These are phyloP conservation scores for Trametes cubensis DNA, from an alignment of 768 basidiomycete genomes.

Conservation along the genomic window DNA sequence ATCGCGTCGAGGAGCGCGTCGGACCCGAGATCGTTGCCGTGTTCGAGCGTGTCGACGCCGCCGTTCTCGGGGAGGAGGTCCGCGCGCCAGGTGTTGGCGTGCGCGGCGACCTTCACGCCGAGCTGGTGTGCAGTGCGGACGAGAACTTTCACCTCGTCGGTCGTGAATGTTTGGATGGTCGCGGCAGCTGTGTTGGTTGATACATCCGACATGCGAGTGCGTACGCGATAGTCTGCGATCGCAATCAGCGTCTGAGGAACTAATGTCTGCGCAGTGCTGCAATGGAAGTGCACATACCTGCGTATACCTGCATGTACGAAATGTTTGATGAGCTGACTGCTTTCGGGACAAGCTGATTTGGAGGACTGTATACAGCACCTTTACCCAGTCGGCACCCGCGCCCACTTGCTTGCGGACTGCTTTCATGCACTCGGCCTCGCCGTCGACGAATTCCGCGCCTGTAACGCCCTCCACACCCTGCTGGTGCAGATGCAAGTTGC, in stretches of 20 bases:
- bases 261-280: background rate
- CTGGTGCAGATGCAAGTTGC: slow-evolving; percentile 43
- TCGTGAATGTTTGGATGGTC: slow-evolving; percentile 48
- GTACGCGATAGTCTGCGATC: slow-evolving; percentile 52
- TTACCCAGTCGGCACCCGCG: slow-evolving; percentile 70
- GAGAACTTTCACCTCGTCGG: slow-evolving; percentile 49
- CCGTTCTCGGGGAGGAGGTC: slow-evolving; percentile 21
- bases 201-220: slow-evolving; percentile 48
- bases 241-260: background rate
- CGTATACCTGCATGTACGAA: slow-evolving; percentile 47
- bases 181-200: slow-evolving; percentile 39
- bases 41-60: slow-evolving; percentile 59
- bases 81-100: slow-evolving; percentile 41
- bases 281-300: slow-evolving; percentile 41
- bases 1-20: slow-evolving; percentile 15
- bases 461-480: slow-evolving; percentile 60
- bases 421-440: slow-evolving; percentile 53
- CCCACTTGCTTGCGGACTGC: slow-evolving; percentile 65
- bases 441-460: slow-evolving; percentile 63
- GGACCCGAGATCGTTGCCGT: slow-evolving; percentile 42
- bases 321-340: no score
- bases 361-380: slow-evolving; percentile 39
- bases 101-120: slow-evolving; percentile 62
- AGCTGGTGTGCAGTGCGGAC: slow-evolving; percentile 53
- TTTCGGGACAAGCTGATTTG: no score